These are phyloP conservation scores for Clitopilus passeckerianus DNA, from an alignment of 768 basidiomycete genomes.

Conservation along the genomic window DNA sequence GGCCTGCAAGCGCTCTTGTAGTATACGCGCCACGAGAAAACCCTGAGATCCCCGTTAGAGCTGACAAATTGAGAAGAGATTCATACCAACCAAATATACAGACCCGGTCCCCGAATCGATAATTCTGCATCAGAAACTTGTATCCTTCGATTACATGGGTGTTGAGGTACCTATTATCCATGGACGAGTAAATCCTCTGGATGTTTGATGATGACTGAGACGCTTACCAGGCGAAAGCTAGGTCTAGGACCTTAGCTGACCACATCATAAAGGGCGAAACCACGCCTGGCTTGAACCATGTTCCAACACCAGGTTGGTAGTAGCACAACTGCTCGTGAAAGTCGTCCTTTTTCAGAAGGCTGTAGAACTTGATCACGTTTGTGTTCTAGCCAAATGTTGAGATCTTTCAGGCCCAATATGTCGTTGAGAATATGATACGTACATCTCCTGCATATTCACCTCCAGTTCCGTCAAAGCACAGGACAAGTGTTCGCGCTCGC, in stretches of 20 bases:
- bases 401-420: too few relatives aligned
- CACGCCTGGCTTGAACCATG: conserved; percentile 56
- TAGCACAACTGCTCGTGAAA: conserved; percentile 56
- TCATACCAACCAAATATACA: conserved; percentile 58
- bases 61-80: not conserved
- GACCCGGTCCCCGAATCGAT: conserved; percentile 65
- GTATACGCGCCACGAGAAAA: conserved; percentile 55
- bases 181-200: not conserved
- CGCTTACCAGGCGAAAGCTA: conserved; percentile 67
- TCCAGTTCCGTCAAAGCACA: conserved; percentile 70
- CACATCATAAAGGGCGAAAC: conserved; percentile 44
- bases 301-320: conserved; percentile 61
- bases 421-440: not conserved
- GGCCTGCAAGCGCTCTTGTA: conserved; percentile 68
- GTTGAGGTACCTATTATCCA: conserved; percentile 52
- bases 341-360: conserved; percentile 58
- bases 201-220: not conserved
- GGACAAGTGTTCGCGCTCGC: conserved; percentile 41
- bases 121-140: conserved; percentile 75
- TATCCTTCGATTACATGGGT: conserved; percentile 74
- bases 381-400: conserved; percentile 38
- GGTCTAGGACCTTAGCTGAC: conserved; percentile 50
- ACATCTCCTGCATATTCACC: conserved; percentile 46
- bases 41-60: conserved; percentile 10
- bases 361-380: conserved; percentile 68